Percentiles rank a stretch among this genome's conserved stretches.
Conservation (phyloP, 768 basidiomycete genomes). For the Cystobasidiopsis lactophilus region DNA sequence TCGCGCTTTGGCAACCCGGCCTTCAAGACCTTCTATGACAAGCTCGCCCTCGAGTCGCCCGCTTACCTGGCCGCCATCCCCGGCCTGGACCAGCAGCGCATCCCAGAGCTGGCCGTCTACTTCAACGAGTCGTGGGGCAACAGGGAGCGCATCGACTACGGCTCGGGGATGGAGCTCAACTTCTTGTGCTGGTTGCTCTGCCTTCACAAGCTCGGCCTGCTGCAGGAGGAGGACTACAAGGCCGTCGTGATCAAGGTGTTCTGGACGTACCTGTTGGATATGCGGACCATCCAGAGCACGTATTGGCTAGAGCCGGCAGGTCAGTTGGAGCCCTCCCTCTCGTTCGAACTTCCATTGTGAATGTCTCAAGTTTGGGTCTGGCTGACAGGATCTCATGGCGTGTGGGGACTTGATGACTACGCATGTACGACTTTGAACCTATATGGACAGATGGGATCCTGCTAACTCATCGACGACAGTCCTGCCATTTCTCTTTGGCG, state of each 20-base stretch:
- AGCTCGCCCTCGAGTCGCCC: slow-evolving; percentile 42
- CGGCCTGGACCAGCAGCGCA: slow-evolving; percentile 36
- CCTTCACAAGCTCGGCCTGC: slow-evolving; percentile 44
- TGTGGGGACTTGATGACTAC: slow-evolving; percentile 75
- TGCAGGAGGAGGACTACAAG: slow-evolving; percentile 35
- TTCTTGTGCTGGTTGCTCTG: slow-evolving; percentile 94
- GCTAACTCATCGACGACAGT: not conserved
- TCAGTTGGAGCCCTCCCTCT: too few species aligned
- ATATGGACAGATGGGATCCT: slow-evolving; percentile 8
- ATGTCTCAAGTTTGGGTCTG: not conserved
- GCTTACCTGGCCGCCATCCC: slow-evolving; percentile 39
- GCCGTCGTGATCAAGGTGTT: slow-evolving; percentile 65
- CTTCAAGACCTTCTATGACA: slow-evolving; percentile 76
- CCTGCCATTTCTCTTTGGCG: slow-evolving; percentile 38
- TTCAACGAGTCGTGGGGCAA: slow-evolving; percentile 82
- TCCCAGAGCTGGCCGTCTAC: slow-evolving; percentile 53
- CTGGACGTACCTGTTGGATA: slow-evolving; percentile 65
- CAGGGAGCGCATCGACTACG: slow-evolving; percentile 78
- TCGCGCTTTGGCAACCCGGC: slow-evolving; percentile 96
- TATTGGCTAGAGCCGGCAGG: slow-evolving; percentile 91
- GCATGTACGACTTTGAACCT: slow-evolving; percentile 57
- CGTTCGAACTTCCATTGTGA: not conserved
- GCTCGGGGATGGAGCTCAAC: slow-evolving; percentile 98
- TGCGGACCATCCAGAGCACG: slow-evolving; percentile 64
- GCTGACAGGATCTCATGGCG: slow-evolving; percentile 69